A percentile compares a stretch with the other conserved stretches of the same genome.
Evolutionary conservation across 345 rosid genomes (phyloP).

Genomic region (Geranium brycei): DNA sequence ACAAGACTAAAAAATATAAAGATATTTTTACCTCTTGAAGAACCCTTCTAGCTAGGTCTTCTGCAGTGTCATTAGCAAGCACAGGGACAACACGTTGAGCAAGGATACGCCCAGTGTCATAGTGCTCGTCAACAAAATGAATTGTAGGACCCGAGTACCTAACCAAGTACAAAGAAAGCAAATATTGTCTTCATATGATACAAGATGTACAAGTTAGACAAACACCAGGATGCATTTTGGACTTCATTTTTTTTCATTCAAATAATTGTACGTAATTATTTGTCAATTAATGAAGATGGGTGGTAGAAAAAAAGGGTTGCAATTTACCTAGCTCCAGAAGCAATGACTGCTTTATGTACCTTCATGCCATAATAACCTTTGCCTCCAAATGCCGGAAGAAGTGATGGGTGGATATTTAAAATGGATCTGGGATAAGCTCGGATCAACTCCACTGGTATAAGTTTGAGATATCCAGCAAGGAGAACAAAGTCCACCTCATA

Average conservation of each 20-base stretch:
- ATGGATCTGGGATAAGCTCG: slow-evolving; percentile 53
- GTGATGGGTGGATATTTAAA: slow-evolving; percentile 66
- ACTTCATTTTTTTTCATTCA: no score
- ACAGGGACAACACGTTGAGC: slow-evolving; percentile 75
- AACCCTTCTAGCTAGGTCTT: slow-evolving; percentile 70
- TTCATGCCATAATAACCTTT: slow-evolving; percentile 86
- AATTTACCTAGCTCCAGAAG: slow-evolving; percentile 72
- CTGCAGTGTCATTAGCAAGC: slow-evolving; percentile 46
- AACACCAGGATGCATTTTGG: not conserved
- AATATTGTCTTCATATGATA: no score
- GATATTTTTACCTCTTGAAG: slow-evolving; percentile 41
- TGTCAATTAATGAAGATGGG: not conserved
- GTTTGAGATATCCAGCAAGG: slow-evolving; percentile 75
- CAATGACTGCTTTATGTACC: slow-evolving; percentile 76
- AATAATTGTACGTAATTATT: no score
- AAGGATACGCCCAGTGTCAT: slow-evolving; percentile 73
- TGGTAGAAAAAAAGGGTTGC: not conserved
- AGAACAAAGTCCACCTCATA: slow-evolving; percentile 61
- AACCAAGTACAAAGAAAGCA: slow-evolving; percentile 3
- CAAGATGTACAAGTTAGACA: not conserved
- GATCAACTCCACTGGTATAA: slow-evolving; percentile 49
- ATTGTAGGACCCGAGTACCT: slow-evolving; percentile 86
- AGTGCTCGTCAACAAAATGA: slow-evolving; percentile 86
- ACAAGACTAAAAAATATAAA: no score
- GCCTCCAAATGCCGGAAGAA: slow-evolving; percentile 91